A percentile compares a stretch with the other conserved stretches of the same genome.
These are phyloP conservation scores for Penicillium griseofulvum DNA, from an alignment of 2,329 filamentous ascomycete species.

Conservation along the genomic window DNA sequence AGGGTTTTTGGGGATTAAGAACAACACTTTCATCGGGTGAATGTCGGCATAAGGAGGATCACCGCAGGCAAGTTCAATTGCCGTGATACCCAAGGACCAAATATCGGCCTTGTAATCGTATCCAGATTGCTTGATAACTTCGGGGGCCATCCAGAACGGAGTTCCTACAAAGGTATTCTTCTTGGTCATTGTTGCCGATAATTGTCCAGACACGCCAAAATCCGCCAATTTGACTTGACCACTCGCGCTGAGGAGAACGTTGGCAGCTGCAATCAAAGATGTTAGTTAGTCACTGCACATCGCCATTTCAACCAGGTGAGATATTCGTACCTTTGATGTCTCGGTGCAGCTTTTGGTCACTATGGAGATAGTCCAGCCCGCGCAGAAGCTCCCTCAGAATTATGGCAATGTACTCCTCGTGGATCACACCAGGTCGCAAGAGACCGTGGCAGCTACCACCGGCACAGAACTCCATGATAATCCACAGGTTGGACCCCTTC, in stretches of 20 bases:
- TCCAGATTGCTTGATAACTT: constrained; percentile 97
- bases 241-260: constrained; percentile 81
- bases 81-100: constrained; percentile 94
- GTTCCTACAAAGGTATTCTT: constrained; percentile 99
- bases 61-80: constrained; percentile 84
- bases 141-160: constrained; percentile 98
- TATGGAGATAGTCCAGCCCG: constrained; percentile 88
- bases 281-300: constrained; percentile 22
- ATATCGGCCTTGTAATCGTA: constrained; percentile 98
- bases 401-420: constrained; percentile 95
- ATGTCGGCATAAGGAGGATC: constrained; percentile 95
- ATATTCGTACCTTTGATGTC: constrained; percentile 77
- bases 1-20: constrained; percentile 91
- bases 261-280: constrained; percentile 65
- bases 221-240: constrained; percentile 97
- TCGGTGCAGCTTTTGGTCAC: constrained; percentile 91
- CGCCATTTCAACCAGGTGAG: neutral
- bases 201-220: constrained; percentile 93
- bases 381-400: constrained; percentile 86
- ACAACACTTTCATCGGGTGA: constrained; percentile 97
- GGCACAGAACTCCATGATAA: constrained; percentile 99
- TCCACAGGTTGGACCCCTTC: constrained; percentile 96
- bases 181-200: constrained; percentile 98
- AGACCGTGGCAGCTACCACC: constrained; percentile 94
- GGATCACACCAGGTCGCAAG: constrained; percentile 87